Percentiles rank a stretch among this genome's conserved stretches.
phyloP scores from a whole-genome alignment of 305 asterid species.

The Fraxinus ornus region DNA sequence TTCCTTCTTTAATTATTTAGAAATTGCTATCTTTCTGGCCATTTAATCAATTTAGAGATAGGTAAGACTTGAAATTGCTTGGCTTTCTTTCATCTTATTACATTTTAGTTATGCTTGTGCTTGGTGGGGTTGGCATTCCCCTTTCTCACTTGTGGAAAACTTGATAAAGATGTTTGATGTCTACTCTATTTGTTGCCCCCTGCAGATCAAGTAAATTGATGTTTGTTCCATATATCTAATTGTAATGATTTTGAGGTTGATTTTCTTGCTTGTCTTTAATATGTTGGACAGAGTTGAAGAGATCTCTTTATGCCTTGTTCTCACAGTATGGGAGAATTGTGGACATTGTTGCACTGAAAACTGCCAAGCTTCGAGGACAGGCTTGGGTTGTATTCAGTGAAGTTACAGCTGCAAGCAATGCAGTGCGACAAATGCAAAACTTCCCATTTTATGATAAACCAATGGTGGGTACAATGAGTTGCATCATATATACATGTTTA shows the following conservation, averaged over 20 bases:
- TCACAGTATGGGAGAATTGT: constrained; percentile 96
- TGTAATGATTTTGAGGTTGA: constrained; percentile 24
- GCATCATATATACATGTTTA: background rate
- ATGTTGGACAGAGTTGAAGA: constrained; percentile 89
- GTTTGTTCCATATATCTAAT: constrained; percentile 11
- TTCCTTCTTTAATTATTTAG: constrained; percentile 7
- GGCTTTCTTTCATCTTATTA: constrained; percentile 2
- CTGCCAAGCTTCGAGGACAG: constrained; percentile 93
- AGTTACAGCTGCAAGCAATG: constrained; percentile 95
- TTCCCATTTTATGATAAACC: constrained; percentile 95
- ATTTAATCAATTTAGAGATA: background rate
- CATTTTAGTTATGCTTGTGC: background rate
- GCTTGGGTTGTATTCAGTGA: constrained; percentile 99
- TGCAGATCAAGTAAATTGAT: background rate
- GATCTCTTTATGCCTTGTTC: constrained; percentile 96
- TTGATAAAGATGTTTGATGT: background rate
- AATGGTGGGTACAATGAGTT: constrained; percentile 51
- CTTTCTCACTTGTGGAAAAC: background rate
- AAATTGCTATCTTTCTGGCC: background rate
- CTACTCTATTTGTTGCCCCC: constrained; percentile 2
- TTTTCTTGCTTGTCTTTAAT: constrained; percentile 33
- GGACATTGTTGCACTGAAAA: constrained; percentile 90
- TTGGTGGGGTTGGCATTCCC: background rate
- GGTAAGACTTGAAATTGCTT: background rate
- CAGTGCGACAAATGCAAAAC: constrained; percentile 96